Evolutionary conservation across 495 filamentous ascomycete genomes (phyloP).

Genomic region (Pyronema omphalodes): DNA sequence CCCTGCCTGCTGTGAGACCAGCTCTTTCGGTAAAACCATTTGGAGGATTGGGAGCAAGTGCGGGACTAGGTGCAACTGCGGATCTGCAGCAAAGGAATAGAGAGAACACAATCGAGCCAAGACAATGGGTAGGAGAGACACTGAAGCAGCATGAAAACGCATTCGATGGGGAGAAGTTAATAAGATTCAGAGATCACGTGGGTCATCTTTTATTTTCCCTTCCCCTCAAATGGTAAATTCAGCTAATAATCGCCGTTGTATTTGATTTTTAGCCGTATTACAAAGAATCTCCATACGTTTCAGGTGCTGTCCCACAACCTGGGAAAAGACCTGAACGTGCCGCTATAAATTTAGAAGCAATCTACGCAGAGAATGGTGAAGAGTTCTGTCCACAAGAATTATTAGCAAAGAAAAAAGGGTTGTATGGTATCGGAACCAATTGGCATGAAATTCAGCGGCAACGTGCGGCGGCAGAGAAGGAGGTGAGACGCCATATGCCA

Average conservation of each 20-base stretch:
- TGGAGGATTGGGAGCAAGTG: slow-evolving; percentile 6
- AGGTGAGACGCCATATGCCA: slow-evolving; percentile 50
- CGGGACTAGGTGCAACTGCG: slow-evolving; percentile 10
- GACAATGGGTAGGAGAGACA: slow-evolving; percentile 83
- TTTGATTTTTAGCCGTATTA: neutral
- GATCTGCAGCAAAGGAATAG: slow-evolving; percentile 76
- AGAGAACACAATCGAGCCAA: slow-evolving; percentile 74
- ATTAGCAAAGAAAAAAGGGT: slow-evolving; percentile 58
- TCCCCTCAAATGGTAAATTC: slow-evolving; percentile 39
- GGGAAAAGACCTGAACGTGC: slow-evolving; percentile 43
- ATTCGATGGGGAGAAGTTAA: slow-evolving; percentile 46
- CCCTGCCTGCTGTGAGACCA: slow-evolving; percentile 63
- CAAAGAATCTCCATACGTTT: no score
- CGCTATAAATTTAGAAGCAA: slow-evolving; percentile 62
- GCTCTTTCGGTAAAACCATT: slow-evolving; percentile 58
- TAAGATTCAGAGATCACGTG: slow-evolving; percentile 92
- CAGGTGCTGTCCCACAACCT: neutral
- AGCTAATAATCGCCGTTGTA: slow-evolving; percentile 27
- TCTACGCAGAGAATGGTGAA: slow-evolving; percentile 44
- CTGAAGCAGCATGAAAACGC: slow-evolving; percentile 54
- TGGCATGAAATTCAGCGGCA: slow-evolving; percentile 34
- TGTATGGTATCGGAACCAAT: slow-evolving; percentile 39
- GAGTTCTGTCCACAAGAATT: slow-evolving; percentile 60
- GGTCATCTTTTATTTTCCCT: slow-evolving; percentile 28
- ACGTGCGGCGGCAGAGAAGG: slow-evolving; percentile 32